These are phyloP conservation scores for Skeletonema marinoi DNA, from an alignment of 108 stramenopile genomes.

Conservation along the genomic window DNA sequence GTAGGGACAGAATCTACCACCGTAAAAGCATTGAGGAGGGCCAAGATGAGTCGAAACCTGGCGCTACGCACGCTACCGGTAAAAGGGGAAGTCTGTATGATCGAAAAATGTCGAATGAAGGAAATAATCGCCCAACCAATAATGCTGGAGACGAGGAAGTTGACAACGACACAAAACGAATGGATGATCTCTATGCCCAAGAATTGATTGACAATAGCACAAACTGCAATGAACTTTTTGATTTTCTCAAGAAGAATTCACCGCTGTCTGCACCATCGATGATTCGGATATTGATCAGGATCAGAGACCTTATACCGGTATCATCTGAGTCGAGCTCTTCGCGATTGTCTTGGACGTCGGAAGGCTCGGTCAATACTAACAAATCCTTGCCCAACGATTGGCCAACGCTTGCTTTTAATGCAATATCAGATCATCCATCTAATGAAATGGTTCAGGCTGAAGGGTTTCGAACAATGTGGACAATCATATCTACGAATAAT, in stretches of 20 bases:
- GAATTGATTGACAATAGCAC: background rate
- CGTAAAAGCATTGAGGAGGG: too few relatives aligned
- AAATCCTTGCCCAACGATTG: background rate
- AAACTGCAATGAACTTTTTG: background rate
- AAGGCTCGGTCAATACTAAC: background rate
- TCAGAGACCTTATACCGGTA: background rate
- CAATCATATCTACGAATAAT: constrained; percentile 1
- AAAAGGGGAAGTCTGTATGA: background rate
- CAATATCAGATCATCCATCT: constrained; percentile 1
- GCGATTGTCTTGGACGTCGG: too few relatives aligned
- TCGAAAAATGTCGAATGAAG: background rate
- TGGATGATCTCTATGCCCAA: background rate
- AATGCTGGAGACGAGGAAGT: background rate
- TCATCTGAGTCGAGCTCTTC: background rate
- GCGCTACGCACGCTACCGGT: background rate
- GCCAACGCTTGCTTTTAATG: background rate
- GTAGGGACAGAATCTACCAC: background rate
- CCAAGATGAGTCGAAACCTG: background rate
- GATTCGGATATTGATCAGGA: background rate
- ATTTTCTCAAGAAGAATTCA: background rate
- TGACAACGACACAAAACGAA: background rate
- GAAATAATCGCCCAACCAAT: background rate
- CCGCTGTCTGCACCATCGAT: background rate
- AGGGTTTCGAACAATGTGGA: constrained; percentile 21
- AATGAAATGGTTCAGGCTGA: constrained; percentile 24